Evolutionary conservation across 305 asterid species (phyloP).

Genomic region (Plantago rigida): DNA sequence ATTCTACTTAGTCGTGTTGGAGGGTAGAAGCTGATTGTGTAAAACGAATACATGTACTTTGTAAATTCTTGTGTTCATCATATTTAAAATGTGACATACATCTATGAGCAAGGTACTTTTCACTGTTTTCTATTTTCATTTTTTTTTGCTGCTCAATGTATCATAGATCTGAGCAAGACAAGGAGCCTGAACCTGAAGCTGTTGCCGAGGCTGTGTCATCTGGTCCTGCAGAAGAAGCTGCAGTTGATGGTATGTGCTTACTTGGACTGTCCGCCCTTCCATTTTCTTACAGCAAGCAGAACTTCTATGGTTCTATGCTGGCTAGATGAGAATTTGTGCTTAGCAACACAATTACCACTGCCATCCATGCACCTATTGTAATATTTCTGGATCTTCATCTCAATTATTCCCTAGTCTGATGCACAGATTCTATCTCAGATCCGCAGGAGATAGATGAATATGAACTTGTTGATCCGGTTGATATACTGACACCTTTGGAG

Average conservation of each 20-base stretch:
- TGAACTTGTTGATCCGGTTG: slow-evolving; percentile 97
- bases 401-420: slow-evolving; percentile 27
- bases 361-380: slow-evolving; percentile 10
- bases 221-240: slow-evolving; percentile 68
- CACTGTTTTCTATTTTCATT: neutral
- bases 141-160: slow-evolving; percentile 16
- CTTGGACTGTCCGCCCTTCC: slow-evolving; percentile 8
- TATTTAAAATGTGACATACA: slow-evolving; percentile 3
- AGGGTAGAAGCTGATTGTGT: neutral
- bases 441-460: slow-evolving; percentile 95
- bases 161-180: slow-evolving; percentile 95
- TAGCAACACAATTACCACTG: slow-evolving; percentile 16
- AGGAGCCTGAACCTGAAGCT: slow-evolving; percentile 80
- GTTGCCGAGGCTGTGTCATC: slow-evolving; percentile 51
- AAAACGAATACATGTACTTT: neutral
- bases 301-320: slow-evolving; percentile 10
- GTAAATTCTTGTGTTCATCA: slow-evolving; percentile 2
- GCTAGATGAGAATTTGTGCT: slow-evolving; percentile 15
- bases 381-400: slow-evolving; percentile 17
- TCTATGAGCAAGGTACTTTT: neutral
- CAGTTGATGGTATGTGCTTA: slow-evolving; percentile 54
- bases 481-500: slow-evolving; percentile 83
- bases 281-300: slow-evolving; percentile 11
- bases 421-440: slow-evolving; percentile 44
- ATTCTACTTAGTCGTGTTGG: slow-evolving; percentile 9